These are phyloP conservation scores for Spencermartinsiella ligniputridi DNA, from an alignment of 1,139 yeast species.

Conservation along the genomic window DNA sequence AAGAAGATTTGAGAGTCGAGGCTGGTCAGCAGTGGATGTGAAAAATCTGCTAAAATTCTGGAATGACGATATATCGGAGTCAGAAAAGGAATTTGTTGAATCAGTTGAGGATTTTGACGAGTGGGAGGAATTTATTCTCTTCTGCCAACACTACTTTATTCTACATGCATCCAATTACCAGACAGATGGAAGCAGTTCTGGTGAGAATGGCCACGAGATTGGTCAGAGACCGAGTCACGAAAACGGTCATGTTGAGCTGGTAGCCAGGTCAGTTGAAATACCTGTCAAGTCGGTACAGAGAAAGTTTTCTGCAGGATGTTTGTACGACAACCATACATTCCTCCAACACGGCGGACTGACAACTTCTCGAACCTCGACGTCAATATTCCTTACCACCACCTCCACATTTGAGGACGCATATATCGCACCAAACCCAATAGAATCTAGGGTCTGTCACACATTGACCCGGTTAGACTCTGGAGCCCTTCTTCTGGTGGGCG, in stretches of 20 bases:
- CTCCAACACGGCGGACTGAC: slow-evolving; percentile 54
- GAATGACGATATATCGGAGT: slow-evolving; percentile 41
- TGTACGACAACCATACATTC: slow-evolving; percentile 28
- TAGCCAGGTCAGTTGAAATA: slow-evolving; percentile 6
- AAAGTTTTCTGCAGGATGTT: slow-evolving; percentile 48
- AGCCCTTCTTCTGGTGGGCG: slow-evolving; percentile 53
- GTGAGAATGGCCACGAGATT: no score
- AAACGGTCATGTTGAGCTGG: background rate
- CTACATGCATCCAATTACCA: slow-evolving; percentile 51
- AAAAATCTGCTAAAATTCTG: slow-evolving; percentile 58
- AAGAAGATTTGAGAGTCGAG: slow-evolving; percentile 45
- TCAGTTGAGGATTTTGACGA: slow-evolving; percentile 71
- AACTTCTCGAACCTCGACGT: slow-evolving; percentile 40
- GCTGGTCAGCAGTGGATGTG: slow-evolving; percentile 49
- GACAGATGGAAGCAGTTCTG: background rate
- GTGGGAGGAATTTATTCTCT: slow-evolving; percentile 74
- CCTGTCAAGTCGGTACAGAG: slow-evolving; percentile 28
- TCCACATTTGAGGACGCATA: slow-evolving; percentile 3
- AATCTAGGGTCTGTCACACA: slow-evolving; percentile 59
- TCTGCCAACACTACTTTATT: slow-evolving; percentile 71
- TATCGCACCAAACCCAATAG: slow-evolving; percentile 5
- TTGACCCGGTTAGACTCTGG: slow-evolving; percentile 36
- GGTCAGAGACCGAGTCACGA: no score
- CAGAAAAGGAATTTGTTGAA: slow-evolving; percentile 43
- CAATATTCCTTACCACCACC: slow-evolving; percentile 18